Percentiles rank a stretch among this genome's conserved stretches.
Conservation (phyloP, 441 rosid species). For the Capsella rubella region DNA sequence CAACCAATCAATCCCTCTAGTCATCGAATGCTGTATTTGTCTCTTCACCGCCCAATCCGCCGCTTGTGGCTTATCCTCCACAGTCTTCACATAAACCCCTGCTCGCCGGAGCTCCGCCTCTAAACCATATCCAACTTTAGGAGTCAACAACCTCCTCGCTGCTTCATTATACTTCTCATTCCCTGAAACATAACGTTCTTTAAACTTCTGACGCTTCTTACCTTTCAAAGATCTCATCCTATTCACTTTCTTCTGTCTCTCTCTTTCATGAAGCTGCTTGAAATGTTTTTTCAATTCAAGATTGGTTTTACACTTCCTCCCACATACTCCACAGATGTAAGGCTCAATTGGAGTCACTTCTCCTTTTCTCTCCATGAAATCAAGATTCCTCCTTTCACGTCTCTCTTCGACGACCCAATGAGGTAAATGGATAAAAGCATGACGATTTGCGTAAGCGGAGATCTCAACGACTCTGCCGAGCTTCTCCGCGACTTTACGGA, state of each 20-base stretch:
- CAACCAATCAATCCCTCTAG: constrained; percentile 85
- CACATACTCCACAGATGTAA: constrained; percentile 77
- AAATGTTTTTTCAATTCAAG: constrained; percentile 82
- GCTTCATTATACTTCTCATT: constrained; percentile 82
- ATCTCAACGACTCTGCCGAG: constrained; percentile 78
- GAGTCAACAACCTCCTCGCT: constrained; percentile 67
- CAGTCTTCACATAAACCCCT: constrained; percentile 81
- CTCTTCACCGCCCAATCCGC: constrained; percentile 97
- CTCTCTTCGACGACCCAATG: constrained; percentile 78
- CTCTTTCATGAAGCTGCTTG: constrained; percentile 87
- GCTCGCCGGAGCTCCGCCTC: constrained; percentile 80
- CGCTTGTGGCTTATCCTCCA: constrained; percentile 94
- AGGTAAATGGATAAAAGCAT: constrained; percentile 86
- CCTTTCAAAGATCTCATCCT: constrained; percentile 81
- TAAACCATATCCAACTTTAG: constrained; percentile 78
- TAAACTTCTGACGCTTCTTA: constrained; percentile 76
- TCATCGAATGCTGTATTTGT: constrained; percentile 91
- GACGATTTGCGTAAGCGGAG: constrained; percentile 91
- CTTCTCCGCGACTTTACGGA: constrained; percentile 63
- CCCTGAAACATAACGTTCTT: constrained; percentile 71
- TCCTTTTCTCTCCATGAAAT: constrained; percentile 76
- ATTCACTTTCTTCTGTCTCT: constrained; percentile 82
- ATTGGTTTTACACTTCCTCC: constrained; percentile 83
- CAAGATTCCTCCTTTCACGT: constrained; percentile 59
- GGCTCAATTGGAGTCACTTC: constrained; percentile 47